Evolutionary conservation across 2,329 filamentous ascomycete genomes (phyloP), one percentile per base, ranked within the genome.

Genomic region (Coniochaeta sp.): DNA sequence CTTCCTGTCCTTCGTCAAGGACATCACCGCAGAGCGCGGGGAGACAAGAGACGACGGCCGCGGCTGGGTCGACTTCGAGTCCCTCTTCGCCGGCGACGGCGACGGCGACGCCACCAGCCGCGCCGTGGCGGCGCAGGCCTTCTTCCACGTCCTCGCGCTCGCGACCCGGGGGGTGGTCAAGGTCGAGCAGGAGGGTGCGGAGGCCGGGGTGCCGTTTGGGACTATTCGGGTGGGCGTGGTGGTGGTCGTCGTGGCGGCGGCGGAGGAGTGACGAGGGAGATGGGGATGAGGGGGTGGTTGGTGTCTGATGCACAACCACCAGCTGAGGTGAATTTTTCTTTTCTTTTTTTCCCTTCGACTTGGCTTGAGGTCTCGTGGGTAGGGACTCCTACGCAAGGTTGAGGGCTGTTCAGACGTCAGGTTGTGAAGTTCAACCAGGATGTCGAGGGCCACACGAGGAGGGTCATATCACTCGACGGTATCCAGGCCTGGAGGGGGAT

Each of bases 111-210:
- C n/a, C n/a, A n/a, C n/a, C n/a, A 83, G n/a, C 81, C 85, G 0
- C 68, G 75, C 83, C 32, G 85, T 91, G 14, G 89, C 88, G 9
- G 86, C 89, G 2, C 89, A 92, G 70, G 90, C 86, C 0, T 88
- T 91, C 69, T 84, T 89, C 74, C 89, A 95, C 70, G 79, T 90
- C 2, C 80, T 96, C 16, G 79, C 82, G 12, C 79, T 95, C 50
- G 87, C 84, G 6, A 91, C 85, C 2, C 90, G 87, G 72, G 81
- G 81, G 1, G 71, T 82, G 59, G 74, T 93, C 52, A 70, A 74
- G 19, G 84, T 93, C 5, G 73, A 81, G 62, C 91, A 96, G 72
- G 75, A 80, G 2, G 67, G 66, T 2, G 72, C 72, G 30, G 69
- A n/a, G 22, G 64, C 67, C 6, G 60, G 72, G 34, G 58, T 71